A percentile compares a stretch with the other conserved stretches of the same genome.
phyloP scores from a whole-genome alignment of 2,329 filamentous ascomycete species.

The Cladosporium sp. region DNA sequence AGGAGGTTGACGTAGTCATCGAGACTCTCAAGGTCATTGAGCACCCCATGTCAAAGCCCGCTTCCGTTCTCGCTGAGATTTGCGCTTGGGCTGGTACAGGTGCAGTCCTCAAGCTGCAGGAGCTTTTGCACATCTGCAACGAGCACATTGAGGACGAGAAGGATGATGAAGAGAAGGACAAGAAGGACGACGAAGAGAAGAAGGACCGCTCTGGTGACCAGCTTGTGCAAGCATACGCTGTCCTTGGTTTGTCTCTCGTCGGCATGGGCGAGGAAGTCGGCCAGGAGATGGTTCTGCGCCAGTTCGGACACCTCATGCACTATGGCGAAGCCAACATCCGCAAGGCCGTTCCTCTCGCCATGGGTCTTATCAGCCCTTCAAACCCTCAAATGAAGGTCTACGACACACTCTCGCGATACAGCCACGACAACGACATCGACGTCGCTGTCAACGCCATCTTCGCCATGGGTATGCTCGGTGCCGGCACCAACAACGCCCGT shows the following conservation, averaged over 20 bases:
- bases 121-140: conserved; percentile 95
- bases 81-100: conserved; percentile 98
- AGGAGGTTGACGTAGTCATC: conserved; percentile 96
- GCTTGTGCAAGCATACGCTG: conserved; percentile 90
- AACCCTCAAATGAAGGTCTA: conserved; percentile 99
- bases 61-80: conserved; percentile 87
- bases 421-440: conserved; percentile 97
- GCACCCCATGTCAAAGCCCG: conserved; percentile 95
- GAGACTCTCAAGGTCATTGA: conserved; percentile 97
- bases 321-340: conserved; percentile 97
- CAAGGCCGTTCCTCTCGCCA: conserved; percentile 89
- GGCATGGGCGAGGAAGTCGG: conserved; percentile 98
- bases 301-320: conserved; percentile 98
- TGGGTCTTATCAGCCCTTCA: conserved; percentile 94
- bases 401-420: conserved; percentile 94
- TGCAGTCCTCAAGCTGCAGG: conserved; percentile 93
- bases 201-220: conserved; percentile 70
- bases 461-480: conserved; percentile 94
- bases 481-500: conserved; percentile 96
- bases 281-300: conserved; percentile 96
- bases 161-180: conserved; percentile 59
- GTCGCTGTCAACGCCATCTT: conserved; percentile 99
- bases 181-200: conserved; percentile 67
- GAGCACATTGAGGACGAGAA: conserved; percentile 93
- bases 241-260: conserved; percentile 87